These are phyloP conservation scores for Citrus reticulata DNA, from an alignment of 345 rosid species.

Conservation along the genomic window DNA sequence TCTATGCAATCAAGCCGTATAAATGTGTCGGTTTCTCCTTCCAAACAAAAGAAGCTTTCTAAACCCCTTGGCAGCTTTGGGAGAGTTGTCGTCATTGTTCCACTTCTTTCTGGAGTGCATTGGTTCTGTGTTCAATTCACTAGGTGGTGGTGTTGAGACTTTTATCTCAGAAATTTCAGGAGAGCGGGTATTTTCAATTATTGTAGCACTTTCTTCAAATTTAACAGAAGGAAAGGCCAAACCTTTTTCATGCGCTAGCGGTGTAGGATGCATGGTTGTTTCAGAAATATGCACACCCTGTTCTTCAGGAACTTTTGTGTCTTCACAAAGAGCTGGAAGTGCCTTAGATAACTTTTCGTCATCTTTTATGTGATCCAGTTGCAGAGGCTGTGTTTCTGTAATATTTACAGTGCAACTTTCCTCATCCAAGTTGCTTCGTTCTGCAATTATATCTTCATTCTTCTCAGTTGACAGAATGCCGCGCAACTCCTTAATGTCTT, in stretches of 20 bases:
- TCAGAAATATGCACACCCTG: conserved; percentile 23
- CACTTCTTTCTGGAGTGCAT: conserved; percentile 75
- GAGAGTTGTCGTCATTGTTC: conserved; percentile 63
- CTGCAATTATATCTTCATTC: conserved; percentile 18
- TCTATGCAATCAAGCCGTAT: conserved; percentile 14
- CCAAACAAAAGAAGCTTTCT: conserved; percentile 90
- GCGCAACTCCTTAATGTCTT: conserved; percentile 61
- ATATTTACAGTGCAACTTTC: conserved; percentile 16
- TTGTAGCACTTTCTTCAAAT: conserved; percentile 21
- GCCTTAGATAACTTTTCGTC: conserved; percentile 26
- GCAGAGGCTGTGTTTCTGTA: conserved; percentile 18
- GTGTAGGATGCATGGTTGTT: conserved; percentile 24
- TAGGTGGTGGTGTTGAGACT: conserved; percentile 61
- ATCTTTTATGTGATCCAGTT: conserved; percentile 13
- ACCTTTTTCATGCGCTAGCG: conserved; percentile 32
- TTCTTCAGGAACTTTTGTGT: conserved; percentile 19
- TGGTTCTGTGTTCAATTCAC: conserved; percentile 41
- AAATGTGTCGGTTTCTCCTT: conserved; percentile 37
- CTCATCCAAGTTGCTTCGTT: conserved; percentile 20
- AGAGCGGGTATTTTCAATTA: conserved; percentile 20
- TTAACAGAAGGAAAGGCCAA: conserved; percentile 31
- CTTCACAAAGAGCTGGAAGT: conserved; percentile 30
- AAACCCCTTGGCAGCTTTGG: conserved; percentile 79
- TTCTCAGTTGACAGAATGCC: conserved; percentile 37
- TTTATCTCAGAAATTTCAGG: conserved; percentile 53